phyloP scores from a whole-genome alignment of 2,329 filamentous ascomycete species.

The Penicillium brasilianum region DNA sequence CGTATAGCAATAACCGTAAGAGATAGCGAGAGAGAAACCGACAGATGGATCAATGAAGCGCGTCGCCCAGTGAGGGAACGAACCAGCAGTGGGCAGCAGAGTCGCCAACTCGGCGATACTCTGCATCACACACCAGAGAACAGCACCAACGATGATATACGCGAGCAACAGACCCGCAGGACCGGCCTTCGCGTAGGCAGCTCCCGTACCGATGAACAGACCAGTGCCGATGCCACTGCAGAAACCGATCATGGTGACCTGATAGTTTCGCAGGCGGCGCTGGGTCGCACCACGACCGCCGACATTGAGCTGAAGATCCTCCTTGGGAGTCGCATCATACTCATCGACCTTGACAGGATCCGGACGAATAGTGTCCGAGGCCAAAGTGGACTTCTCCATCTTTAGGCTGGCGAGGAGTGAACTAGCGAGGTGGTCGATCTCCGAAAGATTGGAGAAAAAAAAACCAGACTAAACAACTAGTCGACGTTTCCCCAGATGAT shows the following conservation, averaged over 20 bases:
- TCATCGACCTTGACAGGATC: slow-evolving; percentile 17
- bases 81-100: slow-evolving; percentile 86
- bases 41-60: slow-evolving; percentile 89
- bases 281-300: slow-evolving; percentile 41
- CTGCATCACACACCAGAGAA: slow-evolving; percentile 89
- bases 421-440: not conserved
- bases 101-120: slow-evolving; percentile 89
- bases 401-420: not conserved
- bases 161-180: slow-evolving; percentile 76
- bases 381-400: slow-evolving; percentile 25
- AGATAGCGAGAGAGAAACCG: slow-evolving; percentile 79
- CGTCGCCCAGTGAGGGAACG: slow-evolving; percentile 88
- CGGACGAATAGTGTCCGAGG: slow-evolving; percentile 23
- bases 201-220: slow-evolving; percentile 81
- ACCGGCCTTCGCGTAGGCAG: slow-evolving; percentile 71
- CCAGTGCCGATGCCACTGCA: slow-evolving; percentile 65
- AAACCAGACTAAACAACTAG: not conserved
- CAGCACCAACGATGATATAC: slow-evolving; percentile 65
- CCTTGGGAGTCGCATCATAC: slow-evolving; percentile 27
- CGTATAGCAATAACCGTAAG: slow-evolving; percentile 83
- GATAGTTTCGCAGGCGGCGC: slow-evolving; percentile 42
- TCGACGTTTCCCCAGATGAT: slow-evolving; percentile 3
- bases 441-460: not conserved
- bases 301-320: slow-evolving; percentile 39
- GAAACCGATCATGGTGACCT: slow-evolving; percentile 42